A percentile compares a stretch with the other conserved stretches of the same genome.
Evolutionary conservation across 768 basidiomycete species (phyloP).

Genomic region (Daedaleopsis sinensis): DNA sequence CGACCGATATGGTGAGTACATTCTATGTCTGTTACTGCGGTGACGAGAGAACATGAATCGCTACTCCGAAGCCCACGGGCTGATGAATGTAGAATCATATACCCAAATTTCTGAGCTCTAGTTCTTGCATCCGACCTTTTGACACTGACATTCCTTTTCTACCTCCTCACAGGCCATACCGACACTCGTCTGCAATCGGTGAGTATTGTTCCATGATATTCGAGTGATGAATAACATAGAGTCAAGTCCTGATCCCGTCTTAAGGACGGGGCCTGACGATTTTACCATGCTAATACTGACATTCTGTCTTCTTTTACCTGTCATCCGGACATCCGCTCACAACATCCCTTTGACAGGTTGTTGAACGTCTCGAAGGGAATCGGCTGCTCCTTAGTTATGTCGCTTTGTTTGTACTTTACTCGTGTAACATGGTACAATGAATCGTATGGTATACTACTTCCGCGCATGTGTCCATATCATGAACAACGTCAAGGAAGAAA

Average conservation of each 20-base stretch:
- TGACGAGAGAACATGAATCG: slow-evolving; percentile 82
- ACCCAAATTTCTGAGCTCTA: slow-evolving; percentile 90
- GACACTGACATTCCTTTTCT: slow-evolving; percentile 16
- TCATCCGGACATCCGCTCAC: slow-evolving; percentile 26
- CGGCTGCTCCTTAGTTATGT: background rate
- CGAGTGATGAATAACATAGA: slow-evolving; percentile 77
- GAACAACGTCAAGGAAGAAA: background rate
- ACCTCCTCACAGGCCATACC: too few relatives aligned
- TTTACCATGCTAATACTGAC: slow-evolving; percentile 90
- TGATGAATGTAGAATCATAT: slow-evolving; percentile 70
- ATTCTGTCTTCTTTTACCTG: background rate
- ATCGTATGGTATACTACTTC: slow-evolving; percentile 22
- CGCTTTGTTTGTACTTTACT: slow-evolving; percentile 2
- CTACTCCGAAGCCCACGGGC: slow-evolving; percentile 79
- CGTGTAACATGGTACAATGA: slow-evolving; percentile 29
- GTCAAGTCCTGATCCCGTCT: slow-evolving; percentile 89
- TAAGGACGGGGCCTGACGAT: slow-evolving; percentile 75
- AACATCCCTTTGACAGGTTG: background rate
- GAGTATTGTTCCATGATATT: slow-evolving; percentile 33
- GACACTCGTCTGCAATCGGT: slow-evolving; percentile 26
- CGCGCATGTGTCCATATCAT: background rate
- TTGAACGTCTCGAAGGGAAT: background rate
- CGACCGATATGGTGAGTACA: slow-evolving; percentile 34
- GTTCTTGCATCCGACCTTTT: slow-evolving; percentile 15
- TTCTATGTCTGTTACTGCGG: slow-evolving; percentile 29